phyloP scores from a whole-genome alignment of 2,329 filamentous ascomycete genomes.

The Penicillium sp. region DNA sequence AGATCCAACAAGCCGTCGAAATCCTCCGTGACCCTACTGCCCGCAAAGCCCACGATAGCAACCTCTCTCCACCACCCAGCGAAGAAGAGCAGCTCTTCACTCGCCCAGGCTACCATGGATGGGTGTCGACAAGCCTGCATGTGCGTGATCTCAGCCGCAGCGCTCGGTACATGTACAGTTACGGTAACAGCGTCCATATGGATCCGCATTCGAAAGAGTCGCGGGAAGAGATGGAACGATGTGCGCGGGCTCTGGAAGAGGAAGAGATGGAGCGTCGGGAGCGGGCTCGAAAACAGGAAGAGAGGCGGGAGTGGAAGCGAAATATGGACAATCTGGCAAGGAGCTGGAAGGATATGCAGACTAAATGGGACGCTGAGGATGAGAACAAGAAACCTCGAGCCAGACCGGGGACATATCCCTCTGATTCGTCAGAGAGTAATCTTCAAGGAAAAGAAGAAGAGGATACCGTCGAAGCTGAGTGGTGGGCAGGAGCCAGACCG shows the following conservation, averaged over 20 bases:
- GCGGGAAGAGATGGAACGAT: slow-evolving; percentile 24
- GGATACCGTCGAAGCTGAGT: not conserved
- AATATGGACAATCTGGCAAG: too few relatives aligned
- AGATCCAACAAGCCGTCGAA: slow-evolving; percentile 42
- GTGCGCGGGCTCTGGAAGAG: slow-evolving; percentile 7
- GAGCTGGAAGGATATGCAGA: not conserved
- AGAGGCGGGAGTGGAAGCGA: not conserved
- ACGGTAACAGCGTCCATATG: slow-evolving; percentile 37
- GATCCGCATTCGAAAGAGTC: slow-evolving; percentile 31
- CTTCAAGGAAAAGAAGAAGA: not conserved
- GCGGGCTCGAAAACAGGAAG: slow-evolving; percentile 12
- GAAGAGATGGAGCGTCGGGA: slow-evolving; percentile 11
- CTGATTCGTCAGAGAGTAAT: not conserved
- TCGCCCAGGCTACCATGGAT: slow-evolving; percentile 15
- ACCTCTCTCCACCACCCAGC: slow-evolving; percentile 13
- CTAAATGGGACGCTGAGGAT: not conserved
- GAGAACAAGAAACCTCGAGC: not conserved
- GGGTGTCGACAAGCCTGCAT: slow-evolving; percentile 17
- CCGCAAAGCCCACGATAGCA: slow-evolving; percentile 30
- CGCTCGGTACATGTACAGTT: slow-evolving; percentile 36
- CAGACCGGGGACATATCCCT: not conserved
- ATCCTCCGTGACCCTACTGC: slow-evolving; percentile 36
- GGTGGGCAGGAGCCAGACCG: slow-evolving; percentile 4
- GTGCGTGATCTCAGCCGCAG: slow-evolving; percentile 8
- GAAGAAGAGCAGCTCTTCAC: slow-evolving; percentile 3